Evolutionary conservation across 345 rosid species (phyloP).

Genomic region (Cardamine chenopodiifolia): DNA sequence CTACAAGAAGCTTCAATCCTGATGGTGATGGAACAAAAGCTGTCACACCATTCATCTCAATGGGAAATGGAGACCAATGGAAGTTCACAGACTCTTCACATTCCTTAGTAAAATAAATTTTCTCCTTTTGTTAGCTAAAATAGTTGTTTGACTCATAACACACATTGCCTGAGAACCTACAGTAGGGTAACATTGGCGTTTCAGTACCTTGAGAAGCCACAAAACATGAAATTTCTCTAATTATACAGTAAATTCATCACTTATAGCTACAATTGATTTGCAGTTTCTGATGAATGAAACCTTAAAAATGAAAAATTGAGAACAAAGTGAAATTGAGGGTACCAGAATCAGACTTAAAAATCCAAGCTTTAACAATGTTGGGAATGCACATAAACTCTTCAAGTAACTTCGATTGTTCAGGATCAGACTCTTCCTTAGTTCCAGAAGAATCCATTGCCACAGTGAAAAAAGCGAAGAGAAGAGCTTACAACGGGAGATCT

Average conservation of each 20-base stretch:
- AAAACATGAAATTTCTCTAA: background rate
- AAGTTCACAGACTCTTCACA: background rate
- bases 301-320: background rate
- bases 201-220: background rate
- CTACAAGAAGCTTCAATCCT: background rate
- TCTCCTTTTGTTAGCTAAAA: background rate
- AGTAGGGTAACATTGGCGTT: background rate
- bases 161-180: background rate
- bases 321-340: background rate
- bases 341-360: background rate
- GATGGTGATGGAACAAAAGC: background rate
- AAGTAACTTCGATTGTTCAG: background rate
- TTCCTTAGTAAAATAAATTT: background rate
- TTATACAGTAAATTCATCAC: background rate
- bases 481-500: background rate
- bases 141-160: background rate
- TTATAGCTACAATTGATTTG: background rate
- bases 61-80: background rate
- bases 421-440: background rate
- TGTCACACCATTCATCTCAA: background rate
- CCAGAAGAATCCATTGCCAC: background rate
- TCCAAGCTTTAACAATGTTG: background rate
- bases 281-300: background rate
- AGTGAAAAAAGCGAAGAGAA: background rate
- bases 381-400: background rate